Evolutionary conservation across 805 yeast species (phyloP).

Genomic region (Metschnikowia noctiluminum): DNA sequence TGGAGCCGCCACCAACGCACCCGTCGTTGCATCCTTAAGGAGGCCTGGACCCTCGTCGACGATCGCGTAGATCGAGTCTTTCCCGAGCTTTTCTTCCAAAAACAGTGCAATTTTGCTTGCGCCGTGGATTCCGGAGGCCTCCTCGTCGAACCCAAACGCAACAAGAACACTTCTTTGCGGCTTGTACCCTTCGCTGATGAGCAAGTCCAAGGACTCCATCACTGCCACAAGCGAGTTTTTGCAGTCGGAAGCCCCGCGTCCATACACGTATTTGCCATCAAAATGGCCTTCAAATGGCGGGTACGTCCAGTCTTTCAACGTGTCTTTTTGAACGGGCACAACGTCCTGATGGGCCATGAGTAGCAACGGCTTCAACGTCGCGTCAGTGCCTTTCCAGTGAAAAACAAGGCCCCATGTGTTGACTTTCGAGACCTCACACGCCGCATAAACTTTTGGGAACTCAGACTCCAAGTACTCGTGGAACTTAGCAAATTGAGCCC

Average conservation of each 20-base stretch:
- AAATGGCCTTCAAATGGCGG: slow-evolving; percentile 16
- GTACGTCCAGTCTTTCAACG: slow-evolving; percentile 13
- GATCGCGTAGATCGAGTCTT: slow-evolving; percentile 17
- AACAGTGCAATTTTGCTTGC: slow-evolving; percentile 10
- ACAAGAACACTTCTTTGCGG: slow-evolving; percentile 15
- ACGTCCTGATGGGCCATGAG: slow-evolving; percentile 18
- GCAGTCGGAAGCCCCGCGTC: slow-evolving; percentile 77
- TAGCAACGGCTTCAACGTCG: slow-evolving; percentile 16
- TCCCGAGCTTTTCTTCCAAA: slow-evolving; percentile 13
- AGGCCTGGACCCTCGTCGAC: slow-evolving; percentile 20
- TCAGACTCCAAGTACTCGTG: slow-evolving; percentile 15
- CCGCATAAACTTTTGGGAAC: slow-evolving; percentile 11
- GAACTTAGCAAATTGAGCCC: slow-evolving; percentile 32
- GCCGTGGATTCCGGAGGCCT: slow-evolving; percentile 15
- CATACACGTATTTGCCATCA: slow-evolving; percentile 50
- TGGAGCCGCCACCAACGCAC: slow-evolving; percentile 13
- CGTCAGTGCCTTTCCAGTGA: slow-evolving; percentile 16
- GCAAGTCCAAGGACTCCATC: slow-evolving; percentile 41
- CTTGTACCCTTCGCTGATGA: slow-evolving; percentile 9
- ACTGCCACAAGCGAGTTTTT: slow-evolving; percentile 66
- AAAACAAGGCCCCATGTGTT: slow-evolving; percentile 17
- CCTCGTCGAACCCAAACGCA: slow-evolving; percentile 20
- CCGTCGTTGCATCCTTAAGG: slow-evolving; percentile 8
- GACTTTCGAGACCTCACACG: slow-evolving; percentile 11
- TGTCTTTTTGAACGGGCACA: slow-evolving; percentile 18